Percentiles rank a stretch among this genome's conserved stretches.
Evolutionary conservation across 306 rosid genomes (phyloP).

Genomic region (Corylus heterophylla): DNA sequence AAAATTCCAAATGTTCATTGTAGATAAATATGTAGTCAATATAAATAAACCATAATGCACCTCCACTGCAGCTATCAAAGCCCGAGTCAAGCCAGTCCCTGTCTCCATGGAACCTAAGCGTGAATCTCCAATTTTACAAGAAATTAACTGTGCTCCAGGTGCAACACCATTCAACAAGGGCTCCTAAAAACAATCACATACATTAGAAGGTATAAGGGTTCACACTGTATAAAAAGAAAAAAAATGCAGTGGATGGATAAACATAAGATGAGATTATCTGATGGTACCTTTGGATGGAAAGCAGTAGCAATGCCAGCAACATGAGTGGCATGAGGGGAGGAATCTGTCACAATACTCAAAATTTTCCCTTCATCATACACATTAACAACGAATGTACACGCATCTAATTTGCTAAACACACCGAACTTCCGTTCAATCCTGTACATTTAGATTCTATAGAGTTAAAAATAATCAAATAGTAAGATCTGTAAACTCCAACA

Average conservation of each 20-base stretch:
- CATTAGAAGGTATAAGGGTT: conserved; percentile 29
- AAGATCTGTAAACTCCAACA: conserved; percentile 18
- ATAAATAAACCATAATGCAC: conserved; percentile 39
- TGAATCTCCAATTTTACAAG: conserved; percentile 97
- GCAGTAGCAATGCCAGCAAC: conserved; percentile 96
- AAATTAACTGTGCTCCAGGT: conserved; percentile 95
- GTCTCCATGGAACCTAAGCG: conserved; percentile 98
- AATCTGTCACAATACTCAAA: conserved; percentile 86
- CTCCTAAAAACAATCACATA: conserved; percentile 55
- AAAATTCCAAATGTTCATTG: conserved; percentile 18
- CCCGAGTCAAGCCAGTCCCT: conserved; percentile 95
- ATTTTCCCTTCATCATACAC: conserved; percentile 83
- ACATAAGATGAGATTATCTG: conserved; percentile 25
- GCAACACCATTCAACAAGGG: conserved; percentile 97
- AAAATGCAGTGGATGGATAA: conserved; percentile 22
- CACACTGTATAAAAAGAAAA: not conserved
- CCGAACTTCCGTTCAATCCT: conserved; percentile 81
- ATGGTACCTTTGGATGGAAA: conserved; percentile 84
- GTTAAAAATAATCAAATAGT: conserved; percentile 19
- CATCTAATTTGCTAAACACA: conserved; percentile 93
- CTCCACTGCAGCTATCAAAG: conserved; percentile 94
- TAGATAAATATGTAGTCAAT: conserved; percentile 14
- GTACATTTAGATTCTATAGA: conserved; percentile 29
- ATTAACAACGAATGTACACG: conserved; percentile 84
- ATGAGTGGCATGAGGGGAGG: conserved; percentile 96